These are phyloP conservation scores for Leishmania major DNA, from an alignment of 208 protist species.

Conservation along the genomic window DNA sequence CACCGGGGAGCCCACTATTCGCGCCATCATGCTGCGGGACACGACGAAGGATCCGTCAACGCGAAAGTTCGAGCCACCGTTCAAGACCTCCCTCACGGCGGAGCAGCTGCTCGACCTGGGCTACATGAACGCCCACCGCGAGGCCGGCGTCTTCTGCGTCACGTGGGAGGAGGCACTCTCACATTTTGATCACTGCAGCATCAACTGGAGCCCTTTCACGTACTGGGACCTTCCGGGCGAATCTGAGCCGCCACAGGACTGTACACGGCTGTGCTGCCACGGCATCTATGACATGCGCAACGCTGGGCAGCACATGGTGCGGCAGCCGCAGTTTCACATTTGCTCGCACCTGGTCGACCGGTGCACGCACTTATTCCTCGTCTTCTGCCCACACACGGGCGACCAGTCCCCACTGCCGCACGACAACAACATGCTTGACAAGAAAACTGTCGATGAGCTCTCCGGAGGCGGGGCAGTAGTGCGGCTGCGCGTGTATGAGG, in stretches of 20 bases:
- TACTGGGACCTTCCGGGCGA: slow-evolving; percentile 47
- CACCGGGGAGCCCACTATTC: slow-evolving; percentile 3
- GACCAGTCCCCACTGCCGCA: slow-evolving; percentile 46
- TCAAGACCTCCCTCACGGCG: slow-evolving; percentile 22
- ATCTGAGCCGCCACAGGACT: slow-evolving; percentile 26
- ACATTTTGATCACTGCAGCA: slow-evolving; percentile 59
- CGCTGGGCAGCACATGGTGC: slow-evolving; percentile 27
- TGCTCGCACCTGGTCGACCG: slow-evolving; percentile 37
- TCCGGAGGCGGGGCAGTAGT: slow-evolving; percentile 29
- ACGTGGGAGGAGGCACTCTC: slow-evolving; percentile 67
- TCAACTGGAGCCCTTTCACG: slow-evolving; percentile 82
- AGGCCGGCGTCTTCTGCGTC: slow-evolving; percentile 83
- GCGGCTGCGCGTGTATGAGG: slow-evolving; percentile 63
- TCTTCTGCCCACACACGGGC: slow-evolving; percentile 66
- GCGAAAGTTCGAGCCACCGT: slow-evolving; percentile 12
- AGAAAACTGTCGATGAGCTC: slow-evolving; percentile 3
- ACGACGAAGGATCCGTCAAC: slow-evolving; percentile 24
- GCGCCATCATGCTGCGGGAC: slow-evolving; percentile 30
- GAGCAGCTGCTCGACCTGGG: slow-evolving; percentile 31
- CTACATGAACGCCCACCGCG: slow-evolving; percentile 43
- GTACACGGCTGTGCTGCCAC: slow-evolving; percentile 68
- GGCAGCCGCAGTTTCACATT: slow-evolving; percentile 79
- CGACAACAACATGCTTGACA: slow-evolving; percentile 37
- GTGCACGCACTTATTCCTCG: slow-evolving; percentile 66
- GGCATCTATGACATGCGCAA: slow-evolving; percentile 35